A percentile compares a stretch with the other conserved stretches of the same genome.
These are phyloP conservation scores for Rhizoclosmatium sp. DNA, from an alignment of 192 early-diverging fungal genomes.

Conservation along the genomic window DNA sequence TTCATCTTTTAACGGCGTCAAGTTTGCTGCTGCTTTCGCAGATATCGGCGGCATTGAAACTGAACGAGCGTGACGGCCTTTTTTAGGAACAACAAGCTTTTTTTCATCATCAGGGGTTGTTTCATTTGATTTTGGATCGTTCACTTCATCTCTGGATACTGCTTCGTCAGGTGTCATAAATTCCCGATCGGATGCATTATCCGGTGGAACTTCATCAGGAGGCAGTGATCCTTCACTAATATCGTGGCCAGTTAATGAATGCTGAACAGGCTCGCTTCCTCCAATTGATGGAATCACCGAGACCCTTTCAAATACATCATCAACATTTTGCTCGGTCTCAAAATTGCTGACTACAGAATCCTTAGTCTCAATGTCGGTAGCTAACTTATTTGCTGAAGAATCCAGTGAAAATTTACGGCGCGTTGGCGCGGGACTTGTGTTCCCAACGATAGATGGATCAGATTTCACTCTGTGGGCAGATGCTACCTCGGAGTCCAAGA, in stretches of 20 bases:
- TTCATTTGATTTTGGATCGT: neutral
- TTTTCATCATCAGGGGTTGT: neutral
- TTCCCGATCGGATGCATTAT: neutral
- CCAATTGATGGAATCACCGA: no score
- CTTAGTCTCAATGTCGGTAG: no score
- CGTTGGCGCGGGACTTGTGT: neutral
- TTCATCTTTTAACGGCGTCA: neutral
- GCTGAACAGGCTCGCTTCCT: no score
- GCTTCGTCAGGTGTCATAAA: slow-evolving; percentile 4
- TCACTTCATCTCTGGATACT: neutral
- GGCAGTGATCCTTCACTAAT: no score
- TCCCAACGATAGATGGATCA: neutral
- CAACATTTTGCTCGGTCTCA: no score
- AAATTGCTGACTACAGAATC: no score
- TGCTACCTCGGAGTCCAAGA: neutral
- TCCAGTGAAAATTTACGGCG: no score
- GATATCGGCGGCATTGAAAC: neutral
- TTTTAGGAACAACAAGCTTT: neutral
- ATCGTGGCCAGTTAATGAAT: no score
- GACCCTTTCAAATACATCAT: no score
- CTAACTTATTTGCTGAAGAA: no score
- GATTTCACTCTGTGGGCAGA: neutral
- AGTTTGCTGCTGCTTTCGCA: neutral
- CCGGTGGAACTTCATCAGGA: neutral
- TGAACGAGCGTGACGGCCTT: neutral